phyloP scores from a whole-genome alignment of 2,329 filamentous ascomycete species.

The Pyrenophora graminea region DNA sequence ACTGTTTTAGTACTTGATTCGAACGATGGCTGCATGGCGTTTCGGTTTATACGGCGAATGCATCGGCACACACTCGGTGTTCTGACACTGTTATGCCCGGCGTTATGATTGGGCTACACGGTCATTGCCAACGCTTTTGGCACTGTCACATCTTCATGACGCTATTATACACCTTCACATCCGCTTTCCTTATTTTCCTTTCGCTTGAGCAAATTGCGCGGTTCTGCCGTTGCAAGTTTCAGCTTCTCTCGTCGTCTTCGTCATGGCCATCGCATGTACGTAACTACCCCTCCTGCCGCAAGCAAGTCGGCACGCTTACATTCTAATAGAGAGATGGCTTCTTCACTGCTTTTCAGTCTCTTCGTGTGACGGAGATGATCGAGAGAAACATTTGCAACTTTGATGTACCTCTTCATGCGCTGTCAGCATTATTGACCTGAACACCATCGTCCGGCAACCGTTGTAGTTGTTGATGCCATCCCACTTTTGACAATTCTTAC shows the following conservation, averaged over 20 bases:
- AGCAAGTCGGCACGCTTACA: constrained; percentile 47
- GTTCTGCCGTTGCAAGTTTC: constrained; percentile 42
- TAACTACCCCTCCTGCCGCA: constrained; percentile 49
- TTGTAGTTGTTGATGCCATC: constrained; percentile 18
- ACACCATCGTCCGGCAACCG: constrained; percentile 20
- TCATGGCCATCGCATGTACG: constrained; percentile 52
- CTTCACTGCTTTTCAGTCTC: constrained; percentile 34
- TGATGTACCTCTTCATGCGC: constrained; percentile 37
- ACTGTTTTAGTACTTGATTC: constrained; percentile 40
- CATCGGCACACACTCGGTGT: constrained; percentile 45
- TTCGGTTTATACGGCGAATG: constrained; percentile 42
- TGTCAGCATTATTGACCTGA: constrained; percentile 19
- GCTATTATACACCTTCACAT: constrained; percentile 38
- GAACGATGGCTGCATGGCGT: constrained; percentile 46
- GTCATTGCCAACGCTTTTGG: constrained; percentile 33
- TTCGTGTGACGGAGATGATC: constrained; percentile 48
- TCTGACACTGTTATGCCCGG: constrained; percentile 43
- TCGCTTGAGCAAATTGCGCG: constrained; percentile 39
- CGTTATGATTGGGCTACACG: constrained; percentile 40
- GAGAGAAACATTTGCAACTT: constrained; percentile 34
- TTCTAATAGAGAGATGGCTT: constrained; percentile 50
- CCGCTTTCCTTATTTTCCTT: constrained; percentile 30
- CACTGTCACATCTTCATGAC: constrained; percentile 40
- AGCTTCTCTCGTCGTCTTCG: constrained; percentile 51
- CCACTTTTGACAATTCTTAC: constrained; percentile 1